phyloP scores from a whole-genome alignment of 2,329 filamentous ascomycete species.

The Ascocoryne sarcoides region DNA sequence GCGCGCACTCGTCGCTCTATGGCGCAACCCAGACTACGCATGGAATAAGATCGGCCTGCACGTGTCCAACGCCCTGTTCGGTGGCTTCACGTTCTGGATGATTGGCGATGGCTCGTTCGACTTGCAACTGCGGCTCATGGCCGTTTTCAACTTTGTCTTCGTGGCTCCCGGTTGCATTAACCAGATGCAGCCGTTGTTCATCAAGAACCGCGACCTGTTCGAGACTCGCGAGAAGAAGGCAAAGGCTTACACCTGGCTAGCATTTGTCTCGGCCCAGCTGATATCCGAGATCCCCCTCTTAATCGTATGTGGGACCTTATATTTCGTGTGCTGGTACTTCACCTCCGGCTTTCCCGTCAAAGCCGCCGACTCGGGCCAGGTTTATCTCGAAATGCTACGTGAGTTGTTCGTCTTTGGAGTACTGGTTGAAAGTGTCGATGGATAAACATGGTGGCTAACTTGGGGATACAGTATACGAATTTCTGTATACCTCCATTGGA shows the following conservation, averaged over 20 bases:
- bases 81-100: conserved; percentile 54
- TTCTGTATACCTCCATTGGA: conserved; percentile 31
- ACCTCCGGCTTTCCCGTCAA: conserved; percentile 41
- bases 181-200: conserved; percentile 50
- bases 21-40: conserved; percentile 2
- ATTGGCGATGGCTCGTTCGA: conserved; percentile 42
- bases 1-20: conserved; percentile 37
- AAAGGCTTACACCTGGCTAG: conserved; percentile 53
- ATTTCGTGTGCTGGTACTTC: conserved; percentile 49
- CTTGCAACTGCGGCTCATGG: conserved; percentile 47
- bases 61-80: conserved; percentile 46
- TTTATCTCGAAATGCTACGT: no score
- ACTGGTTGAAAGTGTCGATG: no score
- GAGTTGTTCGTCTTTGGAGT: no score
- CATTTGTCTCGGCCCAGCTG: conserved; percentile 45
- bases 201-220: conserved; percentile 47
- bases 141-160: conserved; percentile 55
- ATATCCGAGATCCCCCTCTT: conserved; percentile 39
- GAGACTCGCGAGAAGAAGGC: conserved; percentile 51
- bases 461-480: neutral
- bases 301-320: conserved; percentile 35
- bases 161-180: conserved; percentile 49
- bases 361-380: conserved; percentile 40
- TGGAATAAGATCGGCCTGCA: conserved; percentile 42
- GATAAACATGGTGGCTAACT: neutral